phyloP scores from a whole-genome alignment of 2,329 filamentous ascomycete species.

The Colletotrichum tofieldiae region DNA sequence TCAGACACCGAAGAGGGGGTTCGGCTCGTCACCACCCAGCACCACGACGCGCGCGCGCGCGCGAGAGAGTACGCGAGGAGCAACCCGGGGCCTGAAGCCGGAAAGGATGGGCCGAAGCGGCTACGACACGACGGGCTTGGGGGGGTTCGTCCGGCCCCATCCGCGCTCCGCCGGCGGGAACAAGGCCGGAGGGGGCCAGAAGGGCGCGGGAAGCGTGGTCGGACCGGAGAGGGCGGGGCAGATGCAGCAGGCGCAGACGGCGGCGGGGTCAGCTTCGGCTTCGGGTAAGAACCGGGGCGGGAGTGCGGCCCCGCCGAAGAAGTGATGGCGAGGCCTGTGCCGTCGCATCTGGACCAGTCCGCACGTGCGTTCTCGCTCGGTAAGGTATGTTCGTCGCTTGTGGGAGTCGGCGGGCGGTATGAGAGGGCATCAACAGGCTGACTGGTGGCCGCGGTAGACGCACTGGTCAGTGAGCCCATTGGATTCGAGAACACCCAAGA shows the following conservation, averaged over 20 bases:
- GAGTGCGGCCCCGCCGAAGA: slow-evolving; percentile 2
- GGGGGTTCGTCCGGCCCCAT: not conserved
- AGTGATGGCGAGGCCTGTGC: not conserved
- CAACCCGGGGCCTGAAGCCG: not conserved
- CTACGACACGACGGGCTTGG: slow-evolving; percentile 36
- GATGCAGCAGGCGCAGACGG: not conserved
- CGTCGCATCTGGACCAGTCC: not conserved
- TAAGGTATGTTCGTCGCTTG: not conserved
- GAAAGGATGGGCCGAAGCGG: slow-evolving; percentile 41
- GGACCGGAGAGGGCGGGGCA: not conserved
- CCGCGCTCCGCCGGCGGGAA: slow-evolving; percentile 1
- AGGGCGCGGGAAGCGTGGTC: not conserved
- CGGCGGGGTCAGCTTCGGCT: slow-evolving; percentile 12
- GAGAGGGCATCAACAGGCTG: not conserved
- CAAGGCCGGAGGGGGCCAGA: slow-evolving; percentile 2
- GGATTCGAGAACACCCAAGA: not conserved
- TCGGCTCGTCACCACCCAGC: too few relatives aligned
- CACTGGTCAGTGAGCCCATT: not conserved
- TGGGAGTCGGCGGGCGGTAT: not conserved
- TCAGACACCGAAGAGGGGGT: not conserved
- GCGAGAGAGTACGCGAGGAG: not conserved
- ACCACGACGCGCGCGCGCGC: too few relatives aligned
- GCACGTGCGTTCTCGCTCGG: not conserved
- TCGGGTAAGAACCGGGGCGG: slow-evolving; percentile 8
- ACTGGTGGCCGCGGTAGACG: not conserved